A percentile compares a stretch with the other conserved stretches of the same genome.
These are phyloP conservation scores for Euphrasia confusa DNA, from an alignment of 257 asterid genomes.

Conservation along the genomic window DNA sequence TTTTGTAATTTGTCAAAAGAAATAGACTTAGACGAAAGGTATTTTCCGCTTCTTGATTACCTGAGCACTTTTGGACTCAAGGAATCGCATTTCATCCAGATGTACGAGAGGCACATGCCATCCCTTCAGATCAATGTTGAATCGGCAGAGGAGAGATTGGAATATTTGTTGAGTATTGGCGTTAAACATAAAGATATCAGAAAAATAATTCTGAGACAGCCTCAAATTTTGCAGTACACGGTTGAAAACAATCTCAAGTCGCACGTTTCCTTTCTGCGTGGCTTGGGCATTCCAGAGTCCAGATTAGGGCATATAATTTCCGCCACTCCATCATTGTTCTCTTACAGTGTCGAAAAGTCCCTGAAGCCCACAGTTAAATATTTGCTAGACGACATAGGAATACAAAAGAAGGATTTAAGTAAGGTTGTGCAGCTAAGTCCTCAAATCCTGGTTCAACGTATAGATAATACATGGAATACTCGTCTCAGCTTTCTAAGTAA, in stretches of 20 bases:
- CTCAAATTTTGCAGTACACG: slow-evolving; percentile 78
- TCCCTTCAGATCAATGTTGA: slow-evolving; percentile 80
- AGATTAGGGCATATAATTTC: slow-evolving; percentile 83
- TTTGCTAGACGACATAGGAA: slow-evolving; percentile 86
- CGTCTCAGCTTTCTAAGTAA: slow-evolving; percentile 70
- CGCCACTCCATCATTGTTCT: slow-evolving; percentile 81
- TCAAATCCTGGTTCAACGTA: slow-evolving; percentile 94
- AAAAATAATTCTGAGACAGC: slow-evolving; percentile 85
- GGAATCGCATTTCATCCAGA: slow-evolving; percentile 75
- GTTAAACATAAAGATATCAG: slow-evolving; percentile 74
- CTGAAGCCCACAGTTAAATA: slow-evolving; percentile 80
- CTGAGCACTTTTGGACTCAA: slow-evolving; percentile 74
- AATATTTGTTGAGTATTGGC: slow-evolving; percentile 69
- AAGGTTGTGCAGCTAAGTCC: slow-evolving; percentile 96
- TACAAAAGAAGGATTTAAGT: slow-evolving; percentile 56
- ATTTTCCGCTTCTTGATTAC: slow-evolving; percentile 77
- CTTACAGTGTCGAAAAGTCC: slow-evolving; percentile 88
- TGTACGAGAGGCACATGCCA: slow-evolving; percentile 95
- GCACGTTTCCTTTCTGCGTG: slow-evolving; percentile 65
- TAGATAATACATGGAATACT: slow-evolving; percentile 71
- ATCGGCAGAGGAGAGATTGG: slow-evolving; percentile 77
- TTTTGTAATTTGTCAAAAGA: slow-evolving; percentile 60
- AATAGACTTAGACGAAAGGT: slow-evolving; percentile 72
- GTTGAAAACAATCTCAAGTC: slow-evolving; percentile 83
- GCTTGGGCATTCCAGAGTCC: slow-evolving; percentile 80